Evolutionary conservation across 2,329 filamentous ascomycete species (phyloP).

Genomic region (Verticillium isaacii): DNA sequence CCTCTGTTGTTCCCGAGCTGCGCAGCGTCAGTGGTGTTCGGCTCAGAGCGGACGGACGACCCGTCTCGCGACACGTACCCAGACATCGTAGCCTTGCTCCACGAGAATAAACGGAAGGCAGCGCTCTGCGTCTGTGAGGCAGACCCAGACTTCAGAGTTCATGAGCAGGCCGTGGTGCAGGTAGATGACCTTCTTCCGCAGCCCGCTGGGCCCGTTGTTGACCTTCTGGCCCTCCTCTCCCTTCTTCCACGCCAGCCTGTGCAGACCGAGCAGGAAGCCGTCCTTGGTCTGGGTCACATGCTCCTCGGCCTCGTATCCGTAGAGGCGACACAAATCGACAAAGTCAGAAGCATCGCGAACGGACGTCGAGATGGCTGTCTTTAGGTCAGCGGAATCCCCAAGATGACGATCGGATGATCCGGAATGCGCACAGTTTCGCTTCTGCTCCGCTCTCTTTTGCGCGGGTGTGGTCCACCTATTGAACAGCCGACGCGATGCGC

Average conservation of each 20-base stretch:
- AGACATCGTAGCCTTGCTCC: constrained; percentile 91
- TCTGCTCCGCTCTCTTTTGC: constrained; percentile 61
- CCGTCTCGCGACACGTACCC: constrained; percentile 50
- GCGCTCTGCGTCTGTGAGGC: constrained; percentile 78
- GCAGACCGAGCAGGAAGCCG: constrained; percentile 86
- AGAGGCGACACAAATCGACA: constrained; percentile 85
- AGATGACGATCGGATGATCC: background rate
- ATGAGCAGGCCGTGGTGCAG: constrained; percentile 94
- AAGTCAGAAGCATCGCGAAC: constrained; percentile 89
- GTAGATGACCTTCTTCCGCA: constrained; percentile 84
- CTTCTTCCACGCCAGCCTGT: constrained; percentile 77
- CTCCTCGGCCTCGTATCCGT: constrained; percentile 91
- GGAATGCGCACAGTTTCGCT: constrained; percentile 52
- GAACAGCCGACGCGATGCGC: constrained; percentile 75
- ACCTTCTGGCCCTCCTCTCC: constrained; percentile 77
- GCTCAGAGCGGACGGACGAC: background rate
- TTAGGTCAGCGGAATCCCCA: background rate
- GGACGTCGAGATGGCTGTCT: constrained; percentile 60
- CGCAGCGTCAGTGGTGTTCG: background rate
- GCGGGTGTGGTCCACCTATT: constrained; percentile 70
- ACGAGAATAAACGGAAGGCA: constrained; percentile 86
- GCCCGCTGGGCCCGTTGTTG: constrained; percentile 63
- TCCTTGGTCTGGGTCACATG: constrained; percentile 93
- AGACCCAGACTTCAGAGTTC: constrained; percentile 99
- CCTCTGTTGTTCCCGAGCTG: constrained; percentile 94